Percentiles rank a stretch among this genome's conserved stretches.
These are phyloP conservation scores for Fomitiporia mediterranea DNA, from an alignment of 1,284 basidiomycete genomes.

Conservation along the genomic window DNA sequence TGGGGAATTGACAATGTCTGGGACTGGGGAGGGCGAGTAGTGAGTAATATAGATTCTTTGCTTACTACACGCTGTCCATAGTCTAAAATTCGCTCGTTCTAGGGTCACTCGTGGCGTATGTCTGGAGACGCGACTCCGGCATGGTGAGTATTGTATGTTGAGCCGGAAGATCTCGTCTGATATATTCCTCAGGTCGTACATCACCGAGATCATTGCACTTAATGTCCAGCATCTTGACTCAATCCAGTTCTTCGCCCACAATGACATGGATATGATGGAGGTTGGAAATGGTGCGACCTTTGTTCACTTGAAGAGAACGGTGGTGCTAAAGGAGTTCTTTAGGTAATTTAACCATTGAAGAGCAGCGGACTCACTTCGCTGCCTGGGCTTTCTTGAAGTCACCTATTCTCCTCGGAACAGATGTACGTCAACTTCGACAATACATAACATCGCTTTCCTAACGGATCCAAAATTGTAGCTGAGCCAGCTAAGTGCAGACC, in stretches of 20 bases:
- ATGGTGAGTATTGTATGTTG: no score
- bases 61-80: conserved; percentile 45
- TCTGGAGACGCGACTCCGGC: no score
- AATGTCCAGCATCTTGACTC: not conserved
- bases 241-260: not conserved
- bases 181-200: conserved; percentile 36
- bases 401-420: conserved; percentile 39
- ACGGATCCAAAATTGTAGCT: no score
- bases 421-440: conserved; percentile 37
- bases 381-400: conserved; percentile 42
- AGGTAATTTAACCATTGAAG: conserved; percentile 40
- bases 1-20: conserved; percentile 45
- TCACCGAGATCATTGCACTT: conserved; percentile 35
- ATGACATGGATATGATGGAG: no score
- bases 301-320: no score
- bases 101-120: no score
- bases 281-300: conserved; percentile 41
- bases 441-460: conserved; percentile 22
- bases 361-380: conserved; percentile 41
- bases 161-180: conserved; percentile 37
- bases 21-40: conserved; percentile 43
- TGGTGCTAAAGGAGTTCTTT: no score
- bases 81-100: conserved; percentile 25
- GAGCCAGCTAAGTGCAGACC: no score
- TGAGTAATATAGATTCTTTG: conserved; percentile 45